A percentile compares a stretch with the other conserved stretches of the same genome.
Evolutionary conservation across 1,284 basidiomycete species (phyloP).

Genomic region (Ceratobasidium sp.): DNA sequence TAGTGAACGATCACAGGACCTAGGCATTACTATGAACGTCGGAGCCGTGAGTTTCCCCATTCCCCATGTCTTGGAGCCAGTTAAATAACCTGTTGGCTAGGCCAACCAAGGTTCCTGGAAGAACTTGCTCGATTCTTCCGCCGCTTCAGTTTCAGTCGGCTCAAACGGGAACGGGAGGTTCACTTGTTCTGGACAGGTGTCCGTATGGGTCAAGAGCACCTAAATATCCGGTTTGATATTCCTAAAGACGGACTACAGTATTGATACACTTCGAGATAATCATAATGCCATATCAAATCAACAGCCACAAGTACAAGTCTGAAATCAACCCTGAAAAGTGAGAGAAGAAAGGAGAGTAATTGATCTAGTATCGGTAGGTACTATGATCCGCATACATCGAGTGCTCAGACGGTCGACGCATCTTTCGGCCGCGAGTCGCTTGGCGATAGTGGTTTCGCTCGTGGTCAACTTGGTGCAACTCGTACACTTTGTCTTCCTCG

Average conservation of each 20-base stretch:
- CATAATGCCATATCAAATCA: conserved; percentile 9
- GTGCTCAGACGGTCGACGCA: conserved; percentile 10
- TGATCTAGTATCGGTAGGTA: conserved; percentile 18
- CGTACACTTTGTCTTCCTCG: conserved; percentile 38
- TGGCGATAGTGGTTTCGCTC: background rate
- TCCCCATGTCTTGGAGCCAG: background rate
- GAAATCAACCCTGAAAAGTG: background rate
- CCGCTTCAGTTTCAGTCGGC: conserved; percentile 4
- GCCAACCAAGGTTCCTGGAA: conserved; percentile 38
- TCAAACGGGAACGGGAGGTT: conserved; percentile 36
- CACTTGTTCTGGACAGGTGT: conserved; percentile 36
- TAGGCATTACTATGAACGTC: conserved; percentile 10
- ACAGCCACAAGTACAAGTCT: conserved; percentile 12
- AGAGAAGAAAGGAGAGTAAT: background rate
- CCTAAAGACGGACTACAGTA: background rate
- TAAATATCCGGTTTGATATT: conserved; percentile 18
- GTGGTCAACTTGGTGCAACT: conserved; percentile 37
- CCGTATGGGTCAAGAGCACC: conserved; percentile 24
- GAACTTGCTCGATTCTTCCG: conserved; percentile 36
- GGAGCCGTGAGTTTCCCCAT: conserved; percentile 36
- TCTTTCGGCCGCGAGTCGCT: background rate
- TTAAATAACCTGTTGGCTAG: background rate
- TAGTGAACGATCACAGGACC: background rate
- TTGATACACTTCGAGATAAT: conserved; percentile 20
- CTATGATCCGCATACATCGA: conserved; percentile 17